These are phyloP conservation scores for Lavandula angustifolia DNA, from an alignment of 257 asterid genomes.

Conservation along the genomic window DNA sequence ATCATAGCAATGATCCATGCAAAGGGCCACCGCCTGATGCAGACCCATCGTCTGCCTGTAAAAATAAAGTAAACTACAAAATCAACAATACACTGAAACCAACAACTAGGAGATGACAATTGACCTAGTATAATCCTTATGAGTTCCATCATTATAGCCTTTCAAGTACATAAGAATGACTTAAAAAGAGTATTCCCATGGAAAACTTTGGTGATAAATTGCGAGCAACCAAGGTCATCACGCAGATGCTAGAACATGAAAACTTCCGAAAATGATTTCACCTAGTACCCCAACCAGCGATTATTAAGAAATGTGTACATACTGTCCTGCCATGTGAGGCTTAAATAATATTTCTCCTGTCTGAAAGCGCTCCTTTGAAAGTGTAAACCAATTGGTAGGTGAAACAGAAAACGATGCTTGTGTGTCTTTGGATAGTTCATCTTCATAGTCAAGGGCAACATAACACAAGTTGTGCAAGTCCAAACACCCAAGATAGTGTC, in stretches of 20 bases:
- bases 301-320: conserved; percentile 43
- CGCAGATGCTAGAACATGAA: conserved; percentile 13
- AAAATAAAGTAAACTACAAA: conserved; percentile 25
- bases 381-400: conserved; percentile 61
- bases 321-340: conserved; percentile 91
- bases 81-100: conserved; percentile 20
- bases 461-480: conserved; percentile 83
- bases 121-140: conserved; percentile 14
- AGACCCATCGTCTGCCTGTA: conserved; percentile 86
- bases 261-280: conserved; percentile 21
- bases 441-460: conserved; percentile 90
- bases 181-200: conserved; percentile 24
- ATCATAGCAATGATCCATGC: conserved; percentile 91
- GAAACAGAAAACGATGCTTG: conserved; percentile 65
- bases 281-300: conserved; percentile 28
- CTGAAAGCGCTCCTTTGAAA: conserved; percentile 88
- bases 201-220: conserved; percentile 7
- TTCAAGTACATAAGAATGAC: conserved; percentile 19
- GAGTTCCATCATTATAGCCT: conserved; percentile 17
- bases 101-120: not conserved
- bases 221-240: not conserved
- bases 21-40: conserved; percentile 82
- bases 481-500: conserved; percentile 35
- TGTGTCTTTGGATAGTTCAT: conserved; percentile 73
- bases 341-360: conserved; percentile 92